Conservation (phyloP, 768 basidiomycete species). For the Pulveroboletus frians region DNA sequence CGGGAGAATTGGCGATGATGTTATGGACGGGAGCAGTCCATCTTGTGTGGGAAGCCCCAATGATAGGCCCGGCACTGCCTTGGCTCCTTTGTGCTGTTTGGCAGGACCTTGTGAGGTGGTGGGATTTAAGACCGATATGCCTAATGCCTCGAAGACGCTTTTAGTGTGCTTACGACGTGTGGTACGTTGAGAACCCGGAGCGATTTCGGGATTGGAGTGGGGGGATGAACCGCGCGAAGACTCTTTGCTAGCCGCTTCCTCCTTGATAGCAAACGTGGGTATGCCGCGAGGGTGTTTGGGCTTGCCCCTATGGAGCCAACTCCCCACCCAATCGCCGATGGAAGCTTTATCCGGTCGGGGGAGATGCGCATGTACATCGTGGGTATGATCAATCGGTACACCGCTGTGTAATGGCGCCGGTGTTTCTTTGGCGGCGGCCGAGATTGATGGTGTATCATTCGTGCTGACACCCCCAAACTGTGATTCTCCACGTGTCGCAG, state of each 20-base stretch:
- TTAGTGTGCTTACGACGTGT: constrained; percentile 43
- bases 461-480: not conserved
- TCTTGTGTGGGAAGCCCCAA: constrained; percentile 9
- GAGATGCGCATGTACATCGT: constrained; percentile 8
- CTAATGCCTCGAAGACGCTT: constrained; percentile 69
- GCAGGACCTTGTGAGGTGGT: constrained; percentile 25
- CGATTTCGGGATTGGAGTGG: constrained; percentile 9
- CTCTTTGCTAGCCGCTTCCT: constrained; percentile 19
- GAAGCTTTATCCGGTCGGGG: constrained; percentile 32
- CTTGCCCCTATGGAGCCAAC: constrained; percentile 60
- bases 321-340: constrained; percentile 74
- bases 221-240: constrained; percentile 22
- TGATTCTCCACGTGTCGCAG: not conserved
- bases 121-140: constrained; percentile 63
- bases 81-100: constrained; percentile 18
- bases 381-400: constrained; percentile 3
- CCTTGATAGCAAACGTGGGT: constrained; percentile 17
- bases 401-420: constrained; percentile 4
- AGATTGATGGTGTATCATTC: not conserved
- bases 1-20: constrained; percentile 19
- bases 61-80: constrained; percentile 26
- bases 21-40: constrained; percentile 5
- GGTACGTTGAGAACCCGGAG: constrained; percentile 11
- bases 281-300: constrained; percentile 24
- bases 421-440: not conserved